Base-by-base conservation (phyloP, 1,284 basidiomycete species). In the Cryptococcus sp. region DNA sequence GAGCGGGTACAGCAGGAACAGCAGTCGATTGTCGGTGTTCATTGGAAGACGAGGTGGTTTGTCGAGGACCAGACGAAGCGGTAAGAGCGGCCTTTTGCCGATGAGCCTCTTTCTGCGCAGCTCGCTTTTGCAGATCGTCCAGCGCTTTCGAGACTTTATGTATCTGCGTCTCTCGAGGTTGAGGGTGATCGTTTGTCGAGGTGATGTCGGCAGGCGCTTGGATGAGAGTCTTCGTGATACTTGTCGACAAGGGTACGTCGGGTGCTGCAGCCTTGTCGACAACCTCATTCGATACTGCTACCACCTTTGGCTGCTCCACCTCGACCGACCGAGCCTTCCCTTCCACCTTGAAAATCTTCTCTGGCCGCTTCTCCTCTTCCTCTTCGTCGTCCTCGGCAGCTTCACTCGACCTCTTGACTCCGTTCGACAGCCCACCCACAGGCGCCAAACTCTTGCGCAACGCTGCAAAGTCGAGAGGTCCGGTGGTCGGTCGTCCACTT, bases 81-180 rank as follows among this genome's bases (percentile, higher is more conserved):
- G 51, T 43, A 5, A 52, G 31, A 10, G 58, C 54, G 0, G 57
- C 57, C 43, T 60, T 62, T 47, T 63, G 56, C 41, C 58, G 60
- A 34, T 62, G 59, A 5, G 54, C 49, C 11, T 62, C 63, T 28
- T 62, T 63, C 5, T 65, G 66, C 7, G 58, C 57, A 3, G 59
- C 55, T 14, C 60, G 58, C 42, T 68, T 65, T 18, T 63, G 56
- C 19, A 71, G 53, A 31, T 69, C 65, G 37, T 69, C 68, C 0
- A 71, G 57, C 3, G 64, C 66, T 36, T 58, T 59, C 28, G 59
- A 60, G 45, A 66, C 61, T 56, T 62, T 67, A 49, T 62, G 40
- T 33, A 64, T 65, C 19, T 49, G 44, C 5, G 25, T 19, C 54
- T 54, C n/a, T 26, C 5, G 10, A n/a, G n/a, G 28, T 31, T 14